Evolutionary conservation across 2,329 filamentous ascomycete genomes (phyloP).

Genomic region (Aspergillus eucalypticola): DNA sequence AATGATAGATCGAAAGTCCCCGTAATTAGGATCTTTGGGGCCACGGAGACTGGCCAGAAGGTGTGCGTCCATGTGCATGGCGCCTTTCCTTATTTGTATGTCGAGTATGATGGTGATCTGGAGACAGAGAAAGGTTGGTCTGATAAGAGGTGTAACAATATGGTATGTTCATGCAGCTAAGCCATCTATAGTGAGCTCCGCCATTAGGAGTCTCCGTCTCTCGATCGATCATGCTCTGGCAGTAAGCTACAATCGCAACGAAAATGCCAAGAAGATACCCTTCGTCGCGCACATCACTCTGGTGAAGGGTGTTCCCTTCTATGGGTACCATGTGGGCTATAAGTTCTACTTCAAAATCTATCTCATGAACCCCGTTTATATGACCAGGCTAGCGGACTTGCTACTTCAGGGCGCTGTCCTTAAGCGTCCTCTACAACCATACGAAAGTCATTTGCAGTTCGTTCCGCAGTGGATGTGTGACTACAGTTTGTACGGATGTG

Average conservation of each 20-base stretch:
- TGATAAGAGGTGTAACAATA: neutral
- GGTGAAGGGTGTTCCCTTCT: conserved; percentile 92
- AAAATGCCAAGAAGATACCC: conserved; percentile 65
- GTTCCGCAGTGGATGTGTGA: conserved; percentile 97
- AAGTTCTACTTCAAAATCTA: conserved; percentile 92
- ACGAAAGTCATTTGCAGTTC: conserved; percentile 91
- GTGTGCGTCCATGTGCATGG: conserved; percentile 96
- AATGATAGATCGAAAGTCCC: conserved; percentile 73
- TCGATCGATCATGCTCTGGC: conserved; percentile 91
- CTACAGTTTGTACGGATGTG: conserved; percentile 95
- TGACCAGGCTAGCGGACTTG: conserved; percentile 84
- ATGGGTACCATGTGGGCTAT: conserved; percentile 92
- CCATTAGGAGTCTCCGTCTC: conserved; percentile 75
- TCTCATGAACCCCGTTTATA: conserved; percentile 80
- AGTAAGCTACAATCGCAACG: conserved; percentile 77
- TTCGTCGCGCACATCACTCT: conserved; percentile 90
- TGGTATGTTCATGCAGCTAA: conserved; percentile 5
- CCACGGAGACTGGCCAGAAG: conserved; percentile 92
- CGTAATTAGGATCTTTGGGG: conserved; percentile 85
- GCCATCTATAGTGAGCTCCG: conserved; percentile 63
- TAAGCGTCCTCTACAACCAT: conserved; percentile 81
- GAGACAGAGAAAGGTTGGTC: conserved; percentile 65
- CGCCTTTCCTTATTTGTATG: conserved; percentile 91
- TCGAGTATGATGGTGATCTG: conserved; percentile 76
- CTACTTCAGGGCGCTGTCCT: conserved; percentile 85